Evolutionary conservation across 805 yeast species (phyloP).

Genomic region (Cyberlindnera nakhonratchasimensis): DNA sequence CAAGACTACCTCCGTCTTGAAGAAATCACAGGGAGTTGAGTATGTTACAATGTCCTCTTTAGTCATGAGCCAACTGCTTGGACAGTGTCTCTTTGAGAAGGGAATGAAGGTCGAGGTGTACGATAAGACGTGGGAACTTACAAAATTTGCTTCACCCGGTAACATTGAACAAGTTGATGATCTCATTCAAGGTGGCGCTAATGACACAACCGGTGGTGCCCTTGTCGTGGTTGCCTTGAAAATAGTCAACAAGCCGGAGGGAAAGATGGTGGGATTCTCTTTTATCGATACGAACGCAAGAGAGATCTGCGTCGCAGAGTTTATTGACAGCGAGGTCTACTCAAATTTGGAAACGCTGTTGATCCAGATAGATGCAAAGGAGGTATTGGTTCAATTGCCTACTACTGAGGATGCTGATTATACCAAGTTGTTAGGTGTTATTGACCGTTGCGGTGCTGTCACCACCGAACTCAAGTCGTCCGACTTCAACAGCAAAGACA

Average conservation of each 20-base stretch:
- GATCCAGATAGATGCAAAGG: constrained; percentile 88
- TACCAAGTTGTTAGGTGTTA: constrained; percentile 62
- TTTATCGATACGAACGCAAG: constrained; percentile 71
- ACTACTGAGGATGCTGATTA: constrained; percentile 47
- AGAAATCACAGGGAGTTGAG: constrained; percentile 48
- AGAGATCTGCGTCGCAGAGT: constrained; percentile 69
- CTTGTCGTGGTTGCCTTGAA: constrained; percentile 49
- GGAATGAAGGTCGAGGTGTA: constrained; percentile 81
- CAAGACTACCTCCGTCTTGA: constrained; percentile 78
- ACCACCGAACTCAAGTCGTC: constrained; percentile 55
- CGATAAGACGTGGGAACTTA: constrained; percentile 56
- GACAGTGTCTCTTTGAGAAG: constrained; percentile 61
- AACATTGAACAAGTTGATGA: constrained; percentile 78
- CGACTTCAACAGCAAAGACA: constrained; percentile 60
- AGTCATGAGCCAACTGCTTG: constrained; percentile 62
- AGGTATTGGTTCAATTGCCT: constrained; percentile 58
- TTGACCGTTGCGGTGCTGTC: constrained; percentile 77
- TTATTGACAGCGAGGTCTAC: constrained; percentile 82
- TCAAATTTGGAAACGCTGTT: constrained; percentile 82
- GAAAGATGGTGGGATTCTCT: constrained; percentile 67
- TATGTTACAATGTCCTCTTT: constrained; percentile 78
- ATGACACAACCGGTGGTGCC: constrained; percentile 40
- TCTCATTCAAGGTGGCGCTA: constrained; percentile 37
- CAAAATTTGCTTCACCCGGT: constrained; percentile 81
- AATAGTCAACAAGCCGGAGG: constrained; percentile 32